phyloP scores from a whole-genome alignment of 257 asterid species.

The Solanum peruvianum region DNA sequence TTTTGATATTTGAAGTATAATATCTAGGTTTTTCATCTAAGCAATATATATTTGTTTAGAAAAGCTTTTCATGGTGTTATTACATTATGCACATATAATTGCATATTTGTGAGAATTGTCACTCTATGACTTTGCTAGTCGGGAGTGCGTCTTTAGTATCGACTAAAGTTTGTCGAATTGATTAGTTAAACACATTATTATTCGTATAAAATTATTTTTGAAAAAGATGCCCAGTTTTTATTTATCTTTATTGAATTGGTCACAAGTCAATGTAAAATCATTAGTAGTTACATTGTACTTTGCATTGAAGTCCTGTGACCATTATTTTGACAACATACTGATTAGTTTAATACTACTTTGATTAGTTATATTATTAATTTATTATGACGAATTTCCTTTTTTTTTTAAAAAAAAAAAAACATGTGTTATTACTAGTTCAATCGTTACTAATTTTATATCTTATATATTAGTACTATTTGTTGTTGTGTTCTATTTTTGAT shows the following conservation, averaged over 20 bases:
- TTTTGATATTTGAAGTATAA: neutral
- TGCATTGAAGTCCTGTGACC: neutral
- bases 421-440: neutral
- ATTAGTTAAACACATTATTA: neutral
- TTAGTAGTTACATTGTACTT: neutral
- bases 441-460: neutral
- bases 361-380: neutral
- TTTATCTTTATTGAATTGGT: neutral
- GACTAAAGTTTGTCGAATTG: neutral
- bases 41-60: neutral
- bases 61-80: neutral
- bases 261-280: neutral
- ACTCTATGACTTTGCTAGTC: neutral
- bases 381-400: neutral
- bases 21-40: neutral
- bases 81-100: neutral
- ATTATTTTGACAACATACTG: too few species aligned
- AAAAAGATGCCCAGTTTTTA: too few species aligned
- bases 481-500: neutral
- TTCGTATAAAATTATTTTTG: too few species aligned
- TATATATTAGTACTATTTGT: too few species aligned
- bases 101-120: neutral
- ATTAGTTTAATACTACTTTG: neutral
- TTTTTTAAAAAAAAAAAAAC: too few species aligned
- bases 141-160: neutral